Base-by-base conservation (phyloP, 345 rosid species). In the Eucalyptus victrix region DNA sequence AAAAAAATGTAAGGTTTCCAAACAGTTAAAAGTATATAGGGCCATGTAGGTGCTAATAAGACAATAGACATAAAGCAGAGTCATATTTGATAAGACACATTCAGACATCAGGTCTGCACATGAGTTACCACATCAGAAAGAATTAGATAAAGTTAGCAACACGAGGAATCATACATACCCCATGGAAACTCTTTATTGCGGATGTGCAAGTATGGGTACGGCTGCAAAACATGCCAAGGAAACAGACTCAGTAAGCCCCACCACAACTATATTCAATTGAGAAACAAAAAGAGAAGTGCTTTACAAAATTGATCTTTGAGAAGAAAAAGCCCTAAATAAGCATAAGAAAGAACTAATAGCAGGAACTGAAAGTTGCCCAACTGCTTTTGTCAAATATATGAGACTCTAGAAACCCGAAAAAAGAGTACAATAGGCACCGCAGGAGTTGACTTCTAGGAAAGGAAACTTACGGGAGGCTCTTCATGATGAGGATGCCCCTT, bases 141-240 rank as follows among this genome's bases (percentile, higher is more conserved):
- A 80, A n/a, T 24, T 34, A 87, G 45, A 87, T 49, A 51, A 12
- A 76, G 51, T 89, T 37, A 21, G 65, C 65, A 88, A 89, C 62
- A 80, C 2, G 17, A 15, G 42, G 26, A 72, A 69, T 81, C 40
- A 81, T 28, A 90, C 94, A 88, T 97, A 98, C 99, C 99, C 99
- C 98, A 98, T 67, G 99, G 99, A 65, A 97, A 98, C 95, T 98
- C 99, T 95, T 97, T 98, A 92, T 96, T 97, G 90, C 99, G 99
- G 91, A 98, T 94, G 93, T 96, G 99, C 95, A 98, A n/a, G 92
- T 96, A 96, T 2, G 96, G 94, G 89, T 96, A 98, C 0, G 97
- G 81, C 99, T 98, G 96, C 91, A 91, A 45, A 34, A 40, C 86
- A 47, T 72, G 42, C 90, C 67, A 87, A 72, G 12, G 86, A 49